Evolutionary conservation across 176 grass and related monocot genomes (phyloP), one percentile per base, ranked within the genome.

Genomic region (Carex myosuroides): DNA sequence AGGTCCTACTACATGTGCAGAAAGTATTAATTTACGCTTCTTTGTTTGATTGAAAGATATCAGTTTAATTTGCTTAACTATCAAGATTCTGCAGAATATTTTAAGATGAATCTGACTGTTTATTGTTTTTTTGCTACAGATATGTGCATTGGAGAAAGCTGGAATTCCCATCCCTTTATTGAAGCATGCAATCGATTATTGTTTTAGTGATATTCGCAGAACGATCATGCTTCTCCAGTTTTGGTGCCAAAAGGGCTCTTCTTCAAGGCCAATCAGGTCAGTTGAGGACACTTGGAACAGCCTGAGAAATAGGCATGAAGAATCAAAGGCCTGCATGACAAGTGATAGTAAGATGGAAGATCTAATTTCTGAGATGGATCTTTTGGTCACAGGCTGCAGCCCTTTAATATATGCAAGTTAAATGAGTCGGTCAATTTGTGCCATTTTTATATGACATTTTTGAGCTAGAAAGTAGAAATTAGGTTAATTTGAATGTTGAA

Each of bases 261-360:
- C 46, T 68, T 83, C n/a, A 85, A 88, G 59, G 58, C 22, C 41
- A 83, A n/a, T 89, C 78, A 78, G 84, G 84, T 54, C 74, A 35
- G 91, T 95, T 32, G 88, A 92, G 20, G 82, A 95, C 84, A 98
- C 91, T 86, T 98, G 95, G 95, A 83, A 88, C 63, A 93, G 87
- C 80, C 83, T 98, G 74, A 89, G 83, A 17, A 84, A 77, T 75
- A 82, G 79, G 68, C 77, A 74, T 79, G 50, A 86, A 74, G 88
- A 93, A 85, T 82, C 89, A 33, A 87, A 81, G 67, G 32, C 68
- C 35, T 82, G 61, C 88, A 81, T 91, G 57, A 84, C 56, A 46
- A 91, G 81, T 73, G 71, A 87, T 79, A 85, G 87, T 37, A 93
- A 52, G 84, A 81, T 58, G 44, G 76, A 20, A 82, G 85, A 94